A percentile compares a stretch with the other conserved stretches of the same genome.
phyloP scores from a whole-genome alignment of 768 basidiomycete genomes.

The Pulveroboletus frians region DNA sequence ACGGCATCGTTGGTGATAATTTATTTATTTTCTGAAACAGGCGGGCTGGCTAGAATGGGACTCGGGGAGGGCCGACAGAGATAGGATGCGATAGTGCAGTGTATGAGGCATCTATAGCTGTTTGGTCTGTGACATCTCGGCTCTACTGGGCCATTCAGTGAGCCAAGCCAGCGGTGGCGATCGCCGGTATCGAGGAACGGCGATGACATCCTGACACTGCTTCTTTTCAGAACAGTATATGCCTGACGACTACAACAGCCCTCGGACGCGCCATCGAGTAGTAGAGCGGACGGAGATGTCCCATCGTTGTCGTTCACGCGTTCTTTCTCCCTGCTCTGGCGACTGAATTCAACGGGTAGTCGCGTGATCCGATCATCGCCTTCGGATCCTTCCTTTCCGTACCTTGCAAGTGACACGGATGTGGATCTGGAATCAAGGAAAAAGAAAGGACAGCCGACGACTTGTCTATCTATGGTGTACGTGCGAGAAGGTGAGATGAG shows the following conservation, averaged over 20 bases:
- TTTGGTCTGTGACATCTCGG: no score
- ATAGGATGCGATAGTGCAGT: background rate
- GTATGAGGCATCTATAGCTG: no score
- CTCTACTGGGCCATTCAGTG: background rate
- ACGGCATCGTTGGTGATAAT: no score
- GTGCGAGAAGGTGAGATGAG: constrained; percentile 12
- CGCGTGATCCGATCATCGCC: background rate
- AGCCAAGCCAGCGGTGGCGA: background rate
- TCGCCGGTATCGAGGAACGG: background rate
- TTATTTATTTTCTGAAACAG: no score
- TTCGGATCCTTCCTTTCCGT: background rate
- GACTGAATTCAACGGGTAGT: background rate
- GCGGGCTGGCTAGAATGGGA: no score
- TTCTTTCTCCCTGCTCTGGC: background rate
- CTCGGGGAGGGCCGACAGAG: background rate
- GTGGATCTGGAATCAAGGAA: constrained; percentile 4
- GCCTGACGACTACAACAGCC: no score
- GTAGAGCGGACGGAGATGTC: background rate
- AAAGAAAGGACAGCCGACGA: background rate
- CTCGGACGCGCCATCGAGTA: background rate
- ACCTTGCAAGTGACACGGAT: constrained; percentile 4
- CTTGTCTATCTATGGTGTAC: constrained; percentile 10
- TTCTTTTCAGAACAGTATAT: no score
- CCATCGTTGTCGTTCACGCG: background rate
- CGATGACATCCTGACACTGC: background rate